Percentiles rank a stretch among this genome's conserved stretches.
phyloP scores from a whole-genome alignment of 495 filamentous ascomycete species.

The Choiromyces venosus region DNA sequence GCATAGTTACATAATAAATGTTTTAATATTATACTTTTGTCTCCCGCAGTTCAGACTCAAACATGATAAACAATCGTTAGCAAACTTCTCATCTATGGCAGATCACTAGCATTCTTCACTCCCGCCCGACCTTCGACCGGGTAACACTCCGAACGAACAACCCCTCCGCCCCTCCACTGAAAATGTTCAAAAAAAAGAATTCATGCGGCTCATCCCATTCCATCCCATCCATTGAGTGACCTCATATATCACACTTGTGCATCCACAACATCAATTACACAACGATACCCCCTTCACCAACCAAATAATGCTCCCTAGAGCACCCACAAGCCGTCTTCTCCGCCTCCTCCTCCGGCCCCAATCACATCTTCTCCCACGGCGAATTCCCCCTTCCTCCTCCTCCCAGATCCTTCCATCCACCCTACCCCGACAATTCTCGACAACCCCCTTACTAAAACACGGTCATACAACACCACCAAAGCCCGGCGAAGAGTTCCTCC shows the following conservation, averaged over 20 bases:
- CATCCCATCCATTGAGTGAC: neutral
- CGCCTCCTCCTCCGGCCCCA: neutral
- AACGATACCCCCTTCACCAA: neutral
- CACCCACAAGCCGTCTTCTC: neutral
- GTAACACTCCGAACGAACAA: neutral
- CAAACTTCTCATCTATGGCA: neutral
- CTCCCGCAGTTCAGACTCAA: neutral
- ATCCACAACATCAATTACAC: neutral
- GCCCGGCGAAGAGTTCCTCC: conserved; percentile 83
- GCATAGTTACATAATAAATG: neutral
- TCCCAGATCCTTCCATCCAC: neutral
- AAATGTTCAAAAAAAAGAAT: neutral
- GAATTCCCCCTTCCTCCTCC: neutral
- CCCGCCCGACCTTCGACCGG: neutral
- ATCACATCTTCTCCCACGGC: neutral
- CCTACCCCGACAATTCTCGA: conserved; percentile 59
- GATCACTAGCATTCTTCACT: no score
- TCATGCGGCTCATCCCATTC: neutral
- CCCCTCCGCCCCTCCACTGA: neutral
- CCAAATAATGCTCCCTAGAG: neutral
- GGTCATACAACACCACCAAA: conserved; percentile 78
- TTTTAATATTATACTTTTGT: neutral
- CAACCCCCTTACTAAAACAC: conserved; percentile 56
- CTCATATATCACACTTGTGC: neutral
- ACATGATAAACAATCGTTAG: neutral